Evolutionary conservation across 805 yeast genomes (phyloP).

Genomic region (Dipodascus geniculatus): DNA sequence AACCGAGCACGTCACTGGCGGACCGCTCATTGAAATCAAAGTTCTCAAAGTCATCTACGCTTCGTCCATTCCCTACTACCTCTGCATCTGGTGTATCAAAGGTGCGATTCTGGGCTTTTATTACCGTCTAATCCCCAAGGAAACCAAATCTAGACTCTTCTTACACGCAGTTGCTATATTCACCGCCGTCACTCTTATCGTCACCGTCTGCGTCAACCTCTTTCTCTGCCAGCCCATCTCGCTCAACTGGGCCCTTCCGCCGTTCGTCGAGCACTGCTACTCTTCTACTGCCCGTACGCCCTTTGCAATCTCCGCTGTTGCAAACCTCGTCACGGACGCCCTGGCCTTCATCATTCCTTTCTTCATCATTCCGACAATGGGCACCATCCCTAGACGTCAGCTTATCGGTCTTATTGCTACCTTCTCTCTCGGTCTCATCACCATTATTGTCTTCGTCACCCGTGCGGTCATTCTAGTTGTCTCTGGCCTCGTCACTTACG

Average conservation of each 20-base stretch:
- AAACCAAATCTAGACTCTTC: slow-evolving; percentile 13
- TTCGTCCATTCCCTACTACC: slow-evolving; percentile 18
- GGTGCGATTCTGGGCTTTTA: slow-evolving; percentile 17
- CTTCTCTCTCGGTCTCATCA: slow-evolving; percentile 19
- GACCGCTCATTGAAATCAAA: slow-evolving; percentile 3
- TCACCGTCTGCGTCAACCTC: slow-evolving; percentile 12
- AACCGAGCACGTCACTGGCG: slow-evolving; percentile 9
- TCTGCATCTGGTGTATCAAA: slow-evolving; percentile 18
- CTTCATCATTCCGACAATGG: slow-evolving; percentile 15
- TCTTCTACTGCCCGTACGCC: slow-evolving; percentile 18
- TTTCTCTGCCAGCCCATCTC: slow-evolving; percentile 18
- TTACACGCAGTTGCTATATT: slow-evolving; percentile 11
- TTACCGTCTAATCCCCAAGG: slow-evolving; percentile 17
- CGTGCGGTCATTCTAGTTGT: slow-evolving; percentile 15
- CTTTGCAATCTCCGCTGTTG: slow-evolving; percentile 14
- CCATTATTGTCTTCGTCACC: slow-evolving; percentile 15
- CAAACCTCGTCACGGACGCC: slow-evolving; percentile 16
- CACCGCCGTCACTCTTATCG: slow-evolving; percentile 9
- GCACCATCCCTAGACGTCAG: slow-evolving; percentile 10
- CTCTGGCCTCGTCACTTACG: slow-evolving; percentile 12
- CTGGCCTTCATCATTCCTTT: slow-evolving; percentile 18
- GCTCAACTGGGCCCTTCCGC: slow-evolving; percentile 15
- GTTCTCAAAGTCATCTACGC: slow-evolving; percentile 18
- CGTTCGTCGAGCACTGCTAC: slow-evolving; percentile 12
- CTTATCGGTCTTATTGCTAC: slow-evolving; percentile 16